Conservation (phyloP, 2,329 filamentous ascomycete genomes). For the Calonectria naviculata region DNA sequence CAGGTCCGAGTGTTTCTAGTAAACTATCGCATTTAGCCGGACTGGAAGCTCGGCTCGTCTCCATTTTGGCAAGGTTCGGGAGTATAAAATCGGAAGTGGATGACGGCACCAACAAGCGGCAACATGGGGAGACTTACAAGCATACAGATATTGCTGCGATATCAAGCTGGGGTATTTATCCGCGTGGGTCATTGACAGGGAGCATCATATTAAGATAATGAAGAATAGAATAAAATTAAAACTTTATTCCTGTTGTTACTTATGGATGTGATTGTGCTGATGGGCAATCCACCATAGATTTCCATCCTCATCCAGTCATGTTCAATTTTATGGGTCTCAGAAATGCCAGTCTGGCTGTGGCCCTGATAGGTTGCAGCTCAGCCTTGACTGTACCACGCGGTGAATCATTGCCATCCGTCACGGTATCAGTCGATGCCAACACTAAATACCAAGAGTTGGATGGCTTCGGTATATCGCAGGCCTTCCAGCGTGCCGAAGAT, state of each 20-base stretch:
- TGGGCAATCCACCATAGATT: background rate
- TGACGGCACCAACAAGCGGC: background rate
- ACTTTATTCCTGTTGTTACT: background rate
- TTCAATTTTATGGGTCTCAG: background rate
- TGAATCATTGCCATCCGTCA: background rate
- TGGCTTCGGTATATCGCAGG: background rate
- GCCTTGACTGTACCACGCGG: background rate
- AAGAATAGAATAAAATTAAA: background rate
- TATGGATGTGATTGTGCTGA: background rate
- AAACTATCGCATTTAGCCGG: conserved; percentile 4
- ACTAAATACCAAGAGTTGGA: background rate
- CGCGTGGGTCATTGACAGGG: background rate
- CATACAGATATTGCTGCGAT: background rate
- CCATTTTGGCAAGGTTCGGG: background rate
- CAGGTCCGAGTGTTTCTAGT: background rate
- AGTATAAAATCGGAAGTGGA: background rate
- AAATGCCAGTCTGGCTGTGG: background rate
- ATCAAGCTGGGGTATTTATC: background rate
- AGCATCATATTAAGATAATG: too few species aligned
- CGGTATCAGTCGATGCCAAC: background rate
- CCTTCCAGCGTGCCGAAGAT: background rate
- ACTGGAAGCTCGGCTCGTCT: background rate
- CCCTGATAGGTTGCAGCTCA: background rate
- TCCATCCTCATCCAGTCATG: background rate
- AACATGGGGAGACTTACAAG: background rate